Percentiles rank a stretch among this genome's conserved stretches.
phyloP scores from a whole-genome alignment of 371 early-diverging fungal genomes.

The Mucor lusitanicus region DNA sequence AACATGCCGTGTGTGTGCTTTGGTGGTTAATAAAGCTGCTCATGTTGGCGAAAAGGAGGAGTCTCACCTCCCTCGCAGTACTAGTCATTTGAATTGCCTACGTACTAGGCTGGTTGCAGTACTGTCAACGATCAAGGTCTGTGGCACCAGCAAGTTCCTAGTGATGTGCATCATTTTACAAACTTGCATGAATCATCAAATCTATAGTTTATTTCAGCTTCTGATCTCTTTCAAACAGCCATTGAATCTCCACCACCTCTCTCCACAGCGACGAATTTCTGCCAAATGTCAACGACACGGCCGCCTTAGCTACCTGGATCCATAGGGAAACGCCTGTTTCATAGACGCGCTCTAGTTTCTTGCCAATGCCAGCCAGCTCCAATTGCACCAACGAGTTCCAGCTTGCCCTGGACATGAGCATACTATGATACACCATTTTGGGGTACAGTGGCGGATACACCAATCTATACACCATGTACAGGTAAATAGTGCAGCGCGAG shows the following conservation, averaged over 20 bases:
- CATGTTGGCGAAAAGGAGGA: too few relatives aligned
- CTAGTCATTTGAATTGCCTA: background rate
- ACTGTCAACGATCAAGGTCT: background rate
- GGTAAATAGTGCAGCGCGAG: conserved; percentile 50
- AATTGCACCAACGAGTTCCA: conserved; percentile 60
- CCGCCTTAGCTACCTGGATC: conserved; percentile 31
- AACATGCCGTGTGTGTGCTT: too few relatives aligned
- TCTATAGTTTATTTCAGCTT: conserved; percentile 27
- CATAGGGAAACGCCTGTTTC: conserved; percentile 33
- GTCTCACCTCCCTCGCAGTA: too few relatives aligned
- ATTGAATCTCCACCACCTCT: conserved; percentile 41
- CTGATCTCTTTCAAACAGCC: conserved; percentile 49
- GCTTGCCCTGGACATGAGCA: conserved; percentile 60
- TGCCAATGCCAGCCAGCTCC: conserved; percentile 43
- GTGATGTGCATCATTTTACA: too few relatives aligned
- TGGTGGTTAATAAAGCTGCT: too few relatives aligned
- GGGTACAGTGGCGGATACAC: conserved; percentile 71
- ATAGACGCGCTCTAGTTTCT: conserved; percentile 38
- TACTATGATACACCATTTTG: conserved; percentile 53
- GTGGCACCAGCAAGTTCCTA: background rate
- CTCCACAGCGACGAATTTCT: conserved; percentile 34
- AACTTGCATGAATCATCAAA: background rate
- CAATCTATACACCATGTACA: conserved; percentile 64
- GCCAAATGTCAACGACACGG: conserved; percentile 29
- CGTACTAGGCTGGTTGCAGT: too few relatives aligned